Conservation (phyloP, 768 basidiomycete species). For the Leccinum pellstonianum region DNA sequence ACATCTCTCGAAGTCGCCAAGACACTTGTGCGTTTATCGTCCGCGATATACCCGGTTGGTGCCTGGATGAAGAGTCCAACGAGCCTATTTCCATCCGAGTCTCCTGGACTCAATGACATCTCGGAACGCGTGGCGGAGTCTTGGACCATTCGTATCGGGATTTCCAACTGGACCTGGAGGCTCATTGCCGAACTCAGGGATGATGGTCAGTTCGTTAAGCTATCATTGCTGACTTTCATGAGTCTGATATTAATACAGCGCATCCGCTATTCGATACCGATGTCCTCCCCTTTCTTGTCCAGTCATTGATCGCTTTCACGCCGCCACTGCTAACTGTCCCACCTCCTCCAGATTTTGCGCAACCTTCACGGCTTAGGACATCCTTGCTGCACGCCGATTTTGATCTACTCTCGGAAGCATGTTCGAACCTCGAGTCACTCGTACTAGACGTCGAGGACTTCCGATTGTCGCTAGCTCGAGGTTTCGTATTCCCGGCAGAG, state of each 20-base stretch:
- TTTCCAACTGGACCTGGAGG: slow-evolving; percentile 79
- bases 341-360: slow-evolving; percentile 38
- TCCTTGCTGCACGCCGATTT: slow-evolving; percentile 63
- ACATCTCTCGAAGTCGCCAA: slow-evolving; percentile 66
- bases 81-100: slow-evolving; percentile 25
- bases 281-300: slow-evolving; percentile 60
- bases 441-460: slow-evolving; percentile 77
- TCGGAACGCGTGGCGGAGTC: slow-evolving; percentile 44
- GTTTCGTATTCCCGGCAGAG: slow-evolving; percentile 56
- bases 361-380: slow-evolving; percentile 41
- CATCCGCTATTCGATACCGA: slow-evolving; percentile 60
- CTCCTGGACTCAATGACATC: slow-evolving; percentile 14
- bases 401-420: slow-evolving; percentile 70
- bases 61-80: slow-evolving; percentile 49
- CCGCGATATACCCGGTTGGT: slow-evolving; percentile 70
- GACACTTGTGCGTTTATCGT: slow-evolving; percentile 66
- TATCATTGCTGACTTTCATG: background rate
- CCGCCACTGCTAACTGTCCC: slow-evolving; percentile 46
- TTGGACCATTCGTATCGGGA: slow-evolving; percentile 62
- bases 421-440: slow-evolving; percentile 74
- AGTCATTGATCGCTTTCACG: slow-evolving; percentile 58
- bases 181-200: slow-evolving; percentile 71
- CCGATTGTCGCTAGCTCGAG: slow-evolving; percentile 67
- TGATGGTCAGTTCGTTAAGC: slow-evolving; percentile 48
- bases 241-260: slow-evolving; percentile 34